Base-by-base conservation (phyloP, 495 filamentous ascomycete species). In the Neurospora sp. region DNA sequence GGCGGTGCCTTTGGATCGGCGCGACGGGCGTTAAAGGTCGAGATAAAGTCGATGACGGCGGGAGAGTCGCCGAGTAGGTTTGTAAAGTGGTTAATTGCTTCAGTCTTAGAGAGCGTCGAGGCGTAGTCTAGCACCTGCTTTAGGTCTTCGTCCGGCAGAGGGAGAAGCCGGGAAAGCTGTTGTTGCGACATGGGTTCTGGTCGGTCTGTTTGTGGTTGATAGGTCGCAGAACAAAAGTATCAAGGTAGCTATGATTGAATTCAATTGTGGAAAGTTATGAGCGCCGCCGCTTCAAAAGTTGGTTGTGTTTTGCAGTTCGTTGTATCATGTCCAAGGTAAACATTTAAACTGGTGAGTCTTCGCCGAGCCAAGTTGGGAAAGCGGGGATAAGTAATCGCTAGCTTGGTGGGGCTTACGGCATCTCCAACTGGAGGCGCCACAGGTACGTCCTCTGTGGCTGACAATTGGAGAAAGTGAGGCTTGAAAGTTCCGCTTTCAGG, bases 11-110 rank as follows among this genome's bases (percentile, higher is more conserved):
- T 82, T 1, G 84, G 82, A 31, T 85, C 82, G 76, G 87, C 81
- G 40, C 92, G 89, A 40, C 89, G 90, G 10, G 90, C 84, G 79
- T 96, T 98, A 86, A 97, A 98, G 53, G 90, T 90, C 31, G 93
- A 89, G 76, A 99, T 97, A 79, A 98, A 99, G 73, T 97, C 94
- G 73, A 98, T 81, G 1, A 92, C 90, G 74, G 92, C 89, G 16
- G 93, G 88, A 7, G 93, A 93, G 79, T 97, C 93, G 65, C 94
- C 96, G 3, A 99, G 88, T 40, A 98, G 85, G 79, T 93, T 92
- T 80, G 91, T 92, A 73, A 99, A 91, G 80, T 98, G 91, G 27
- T 93, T 89, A 37, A 89, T 92, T 20, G 92, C 92, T 72, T 90
- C 90, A 44, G 89, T 84, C 76, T 91, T 93, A 39, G 93, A 89